Percentiles rank a stretch among this genome's conserved stretches.
Evolutionary conservation across 106 monocot genomes (phyloP).

Genomic region (Phalaenopsis equestris): DNA sequence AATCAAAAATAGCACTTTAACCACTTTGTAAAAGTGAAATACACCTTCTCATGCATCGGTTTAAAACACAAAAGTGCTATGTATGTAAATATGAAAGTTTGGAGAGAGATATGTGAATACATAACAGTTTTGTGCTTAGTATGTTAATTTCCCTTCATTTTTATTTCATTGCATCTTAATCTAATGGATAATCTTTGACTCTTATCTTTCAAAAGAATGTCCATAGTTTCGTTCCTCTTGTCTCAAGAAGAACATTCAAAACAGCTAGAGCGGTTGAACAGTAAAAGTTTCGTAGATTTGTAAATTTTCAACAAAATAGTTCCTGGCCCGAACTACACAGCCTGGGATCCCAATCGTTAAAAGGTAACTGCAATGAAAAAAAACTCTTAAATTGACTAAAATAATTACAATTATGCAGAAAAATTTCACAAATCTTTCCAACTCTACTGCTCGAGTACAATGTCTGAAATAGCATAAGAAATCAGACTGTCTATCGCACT

Average conservation of each 20-base stretch:
- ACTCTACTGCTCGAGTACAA: not conserved
- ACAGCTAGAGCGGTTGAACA: not conserved
- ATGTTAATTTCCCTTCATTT: too few species aligned
- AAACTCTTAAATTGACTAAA: too few species aligned
- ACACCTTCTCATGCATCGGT: too few species aligned
- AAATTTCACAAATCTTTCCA: not conserved
- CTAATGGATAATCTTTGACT: not conserved
- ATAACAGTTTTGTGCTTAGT: too few species aligned
- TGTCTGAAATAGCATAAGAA: not conserved
- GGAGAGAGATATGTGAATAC: too few species aligned
- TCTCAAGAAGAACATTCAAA: not conserved
- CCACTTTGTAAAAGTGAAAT: too few species aligned
- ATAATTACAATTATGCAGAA: too few species aligned
- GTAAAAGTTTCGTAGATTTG: not conserved
- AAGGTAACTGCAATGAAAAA: not conserved
- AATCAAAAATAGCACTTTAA: too few species aligned
- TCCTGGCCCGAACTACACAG: not conserved
- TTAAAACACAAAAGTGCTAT: too few species aligned
- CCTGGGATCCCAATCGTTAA: not conserved
- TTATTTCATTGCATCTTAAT: not conserved
- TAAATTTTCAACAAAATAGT: not conserved
- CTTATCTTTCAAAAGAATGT: not conserved
- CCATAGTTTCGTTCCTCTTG: not conserved
- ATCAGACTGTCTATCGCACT: not conserved
- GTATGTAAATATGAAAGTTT: too few species aligned